Base-by-base conservation (phyloP, 2,329 filamentous ascomycete species). In the Aureobasidium sp. region DNA sequence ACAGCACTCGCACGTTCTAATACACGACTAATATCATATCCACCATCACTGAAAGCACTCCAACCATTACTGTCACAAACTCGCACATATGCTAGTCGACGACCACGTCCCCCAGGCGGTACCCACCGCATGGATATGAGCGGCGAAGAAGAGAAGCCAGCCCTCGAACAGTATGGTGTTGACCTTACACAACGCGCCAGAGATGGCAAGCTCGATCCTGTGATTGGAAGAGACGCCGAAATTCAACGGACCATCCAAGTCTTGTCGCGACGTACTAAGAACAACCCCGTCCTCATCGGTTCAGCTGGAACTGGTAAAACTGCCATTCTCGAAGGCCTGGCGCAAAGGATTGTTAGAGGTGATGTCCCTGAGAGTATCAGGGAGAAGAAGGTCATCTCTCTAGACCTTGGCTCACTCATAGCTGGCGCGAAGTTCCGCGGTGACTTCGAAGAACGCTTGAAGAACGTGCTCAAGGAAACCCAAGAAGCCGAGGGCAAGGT, bases 301-400 rank as follows among this genome's bases (percentile, higher is more conserved):
- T 87, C 86, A 50, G 90, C 91, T 9, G 93, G 92, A 67, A 96
- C 91, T 0, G 93, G 93, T 64, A 97, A 97, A 77, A 97, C 93
- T 6, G 92, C 93, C 1, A 90, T 97, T 57, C 78, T 97, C 3
- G 93, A 97, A 76, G 93, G 93, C 1, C 79, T 97, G 42, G 92
- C 93, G 10, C 84, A 94, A 70, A 83, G 94, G 41, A 97, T 99
- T 66, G 89, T 97, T 1, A 83, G 87, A 66, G 93, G 93, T 2
- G 93, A 97, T 75, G 92, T 97, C 0, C 93, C 94, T 0, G 94
- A 97, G 75, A 96, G 90, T 67, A 88, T 99, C 73, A 96, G 96
- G 76, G 88, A 97, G 68, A 97, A 97, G 75, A 82, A 87, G 59
- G 93, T 99, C 29, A 85, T 97, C 61, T 85, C 88, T 7, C 76